phyloP scores from a whole-genome alignment of 148 eudicot species.

The Oxyria digyna region DNA sequence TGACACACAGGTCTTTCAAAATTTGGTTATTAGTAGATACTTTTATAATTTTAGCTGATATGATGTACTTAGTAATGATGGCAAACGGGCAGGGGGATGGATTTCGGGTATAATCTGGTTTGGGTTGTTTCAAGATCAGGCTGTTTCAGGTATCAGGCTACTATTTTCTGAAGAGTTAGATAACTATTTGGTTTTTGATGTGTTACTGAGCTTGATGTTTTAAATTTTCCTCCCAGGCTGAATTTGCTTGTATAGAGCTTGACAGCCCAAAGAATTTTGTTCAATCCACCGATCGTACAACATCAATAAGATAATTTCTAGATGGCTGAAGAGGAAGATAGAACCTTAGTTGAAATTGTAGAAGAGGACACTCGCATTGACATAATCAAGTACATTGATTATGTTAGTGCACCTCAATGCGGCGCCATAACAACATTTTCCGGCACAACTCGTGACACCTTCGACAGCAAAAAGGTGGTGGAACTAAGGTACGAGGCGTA shows the following conservation, averaged over 20 bases:
- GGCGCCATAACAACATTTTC: conserved; percentile 84
- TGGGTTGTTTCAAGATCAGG: too few relatives aligned
- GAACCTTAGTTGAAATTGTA: conserved; percentile 52
- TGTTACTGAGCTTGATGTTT: background rate
- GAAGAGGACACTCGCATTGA: conserved; percentile 61
- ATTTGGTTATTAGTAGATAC: too few relatives aligned
- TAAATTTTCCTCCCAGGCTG: background rate
- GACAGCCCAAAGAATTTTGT: too few relatives aligned
- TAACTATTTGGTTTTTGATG: background rate
- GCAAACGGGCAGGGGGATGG: too few relatives aligned
- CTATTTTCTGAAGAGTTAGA: background rate
- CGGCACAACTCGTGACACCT: conserved; percentile 84
- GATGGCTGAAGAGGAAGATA: conserved; percentile 47
- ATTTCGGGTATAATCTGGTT: too few relatives aligned
- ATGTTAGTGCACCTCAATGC: conserved; percentile 56
- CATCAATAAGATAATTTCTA: background rate
- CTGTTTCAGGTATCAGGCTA: too few relatives aligned
- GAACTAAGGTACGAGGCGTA: conserved; percentile 94
- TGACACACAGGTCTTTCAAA: too few relatives aligned
- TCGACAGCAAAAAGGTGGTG: conserved; percentile 55
- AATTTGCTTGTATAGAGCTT: too few relatives aligned
- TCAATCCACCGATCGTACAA: background rate
- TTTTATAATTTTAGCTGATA: too few relatives aligned
- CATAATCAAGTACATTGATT: conserved; percentile 58
- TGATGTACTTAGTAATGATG: too few relatives aligned